Conservation (phyloP, 2,329 filamentous ascomycete genomes). For the Venturia pyrina region DNA sequence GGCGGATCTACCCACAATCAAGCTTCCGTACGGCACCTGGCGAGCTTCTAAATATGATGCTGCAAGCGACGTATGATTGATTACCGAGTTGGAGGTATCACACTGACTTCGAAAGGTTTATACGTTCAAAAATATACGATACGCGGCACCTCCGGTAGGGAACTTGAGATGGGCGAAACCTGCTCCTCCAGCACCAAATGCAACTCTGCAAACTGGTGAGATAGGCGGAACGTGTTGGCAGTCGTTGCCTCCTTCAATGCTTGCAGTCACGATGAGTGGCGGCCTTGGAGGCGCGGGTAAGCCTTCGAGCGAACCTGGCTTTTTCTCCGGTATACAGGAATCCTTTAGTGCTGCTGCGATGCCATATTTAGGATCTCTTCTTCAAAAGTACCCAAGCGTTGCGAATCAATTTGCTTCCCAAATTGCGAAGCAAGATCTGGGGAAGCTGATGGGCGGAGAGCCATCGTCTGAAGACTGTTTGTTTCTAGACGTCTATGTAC, state of each 20-base stretch:
- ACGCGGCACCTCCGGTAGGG: slow-evolving; percentile 25
- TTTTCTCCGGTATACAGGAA: not conserved
- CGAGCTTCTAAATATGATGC: slow-evolving; percentile 7
- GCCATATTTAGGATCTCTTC: not conserved
- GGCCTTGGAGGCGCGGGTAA: not conserved
- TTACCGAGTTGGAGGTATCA: not conserved
- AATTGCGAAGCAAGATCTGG: not conserved
- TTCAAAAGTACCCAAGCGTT: not conserved
- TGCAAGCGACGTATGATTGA: slow-evolving; percentile 7
- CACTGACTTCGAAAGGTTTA: not conserved
- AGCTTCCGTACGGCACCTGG: slow-evolving; percentile 12
- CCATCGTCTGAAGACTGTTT: slow-evolving; percentile 35
- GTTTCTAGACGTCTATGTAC: slow-evolving; percentile 41
- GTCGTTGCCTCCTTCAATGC: not conserved
- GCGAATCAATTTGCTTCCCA: not conserved
- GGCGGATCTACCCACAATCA: slow-evolving; percentile 5
- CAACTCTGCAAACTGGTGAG: not conserved
- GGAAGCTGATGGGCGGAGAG: not conserved
- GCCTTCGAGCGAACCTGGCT: not conserved
- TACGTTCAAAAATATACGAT: slow-evolving; percentile 19
- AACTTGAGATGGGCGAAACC: slow-evolving; percentile 18
- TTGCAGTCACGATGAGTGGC: not conserved
- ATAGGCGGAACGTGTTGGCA: not conserved
- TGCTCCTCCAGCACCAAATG: slow-evolving; percentile 9
- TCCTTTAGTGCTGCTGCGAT: not conserved